Percentiles rank a stretch among this genome's conserved stretches.
Evolutionary conservation across 1,284 basidiomycete genomes (phyloP).

Genomic region (Sporisorium reilianum): DNA sequence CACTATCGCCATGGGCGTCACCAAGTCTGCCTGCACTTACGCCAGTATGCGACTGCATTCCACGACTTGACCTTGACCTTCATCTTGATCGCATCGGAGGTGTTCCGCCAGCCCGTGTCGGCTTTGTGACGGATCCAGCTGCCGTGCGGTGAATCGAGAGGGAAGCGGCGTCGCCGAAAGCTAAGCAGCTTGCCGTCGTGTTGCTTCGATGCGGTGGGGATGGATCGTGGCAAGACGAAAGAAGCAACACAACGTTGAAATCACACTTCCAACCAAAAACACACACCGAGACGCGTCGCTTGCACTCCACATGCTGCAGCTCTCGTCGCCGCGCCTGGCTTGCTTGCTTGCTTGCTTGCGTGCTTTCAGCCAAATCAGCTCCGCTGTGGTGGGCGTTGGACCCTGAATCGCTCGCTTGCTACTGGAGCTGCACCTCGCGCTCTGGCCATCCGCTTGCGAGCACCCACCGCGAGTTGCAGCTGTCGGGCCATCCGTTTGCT

Average conservation of each 20-base stretch:
- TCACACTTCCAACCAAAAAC: background rate
- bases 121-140: background rate
- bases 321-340: slow-evolving; percentile 3
- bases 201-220: background rate
- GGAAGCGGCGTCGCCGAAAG: background rate
- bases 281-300: background rate
- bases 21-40: slow-evolving; percentile 37
- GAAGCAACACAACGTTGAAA: background rate
- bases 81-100: slow-evolving; percentile 49
- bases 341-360: too few relatives aligned
- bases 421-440: slow-evolving; percentile 11
- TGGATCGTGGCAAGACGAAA: background rate
- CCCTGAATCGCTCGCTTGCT: slow-evolving; percentile 25
- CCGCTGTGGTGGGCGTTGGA: slow-evolving; percentile 7
- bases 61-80: slow-evolving; percentile 66
- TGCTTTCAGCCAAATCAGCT: background rate
- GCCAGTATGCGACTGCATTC: slow-evolving; percentile 67
- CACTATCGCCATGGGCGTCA: background rate
- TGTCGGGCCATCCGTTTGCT: background rate
- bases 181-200: background rate
- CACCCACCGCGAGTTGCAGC: background rate
- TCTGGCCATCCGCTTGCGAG: slow-evolving; percentile 23
- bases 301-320: background rate
- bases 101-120: background rate
- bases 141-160: background rate